Evolutionary conservation across 1,284 basidiomycete genomes (phyloP).

Genomic region (Lignosus rhinocerotis): DNA sequence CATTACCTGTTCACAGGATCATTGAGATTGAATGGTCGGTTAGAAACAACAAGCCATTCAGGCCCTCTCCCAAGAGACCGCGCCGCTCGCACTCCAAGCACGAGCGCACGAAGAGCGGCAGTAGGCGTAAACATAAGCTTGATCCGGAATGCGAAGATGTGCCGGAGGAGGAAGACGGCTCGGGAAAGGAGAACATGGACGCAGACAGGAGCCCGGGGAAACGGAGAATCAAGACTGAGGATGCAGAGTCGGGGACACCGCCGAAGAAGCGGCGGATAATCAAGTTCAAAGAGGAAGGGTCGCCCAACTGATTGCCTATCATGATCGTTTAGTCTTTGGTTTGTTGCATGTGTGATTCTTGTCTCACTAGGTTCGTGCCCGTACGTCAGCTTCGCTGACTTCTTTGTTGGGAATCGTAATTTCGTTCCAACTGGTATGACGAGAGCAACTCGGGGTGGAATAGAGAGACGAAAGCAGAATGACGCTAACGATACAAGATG

Average conservation of each 20-base stretch:
- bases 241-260: conserved; percentile 17
- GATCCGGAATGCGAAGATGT: conserved; percentile 1
- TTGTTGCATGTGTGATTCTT: neutral
- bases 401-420: neutral
- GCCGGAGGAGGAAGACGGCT: conserved; percentile 6
- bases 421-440: neutral
- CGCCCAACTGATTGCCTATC: neutral
- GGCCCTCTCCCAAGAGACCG: conserved; percentile 62
- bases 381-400: neutral
- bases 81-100: conserved; percentile 38
- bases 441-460: neutral
- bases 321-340: neutral
- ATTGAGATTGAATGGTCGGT: conserved; percentile 75
- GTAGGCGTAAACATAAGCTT: conserved; percentile 8
- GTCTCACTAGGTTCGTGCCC: neutral
- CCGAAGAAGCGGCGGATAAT: conserved; percentile 21
- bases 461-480: neutral
- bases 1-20: conserved; percentile 46
- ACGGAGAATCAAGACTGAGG: conserved; percentile 10
- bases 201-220: conserved; percentile 7
- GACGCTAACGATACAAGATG: conserved; percentile 17
- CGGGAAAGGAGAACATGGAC: conserved; percentile 17
- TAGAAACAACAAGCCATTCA: conserved; percentile 56
- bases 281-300: conserved; percentile 14
- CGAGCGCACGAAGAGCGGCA: conserved; percentile 3